These are phyloP conservation scores for Pleurotus pulmonarius DNA, from an alignment of 768 basidiomycete species.

Conservation along the genomic window DNA sequence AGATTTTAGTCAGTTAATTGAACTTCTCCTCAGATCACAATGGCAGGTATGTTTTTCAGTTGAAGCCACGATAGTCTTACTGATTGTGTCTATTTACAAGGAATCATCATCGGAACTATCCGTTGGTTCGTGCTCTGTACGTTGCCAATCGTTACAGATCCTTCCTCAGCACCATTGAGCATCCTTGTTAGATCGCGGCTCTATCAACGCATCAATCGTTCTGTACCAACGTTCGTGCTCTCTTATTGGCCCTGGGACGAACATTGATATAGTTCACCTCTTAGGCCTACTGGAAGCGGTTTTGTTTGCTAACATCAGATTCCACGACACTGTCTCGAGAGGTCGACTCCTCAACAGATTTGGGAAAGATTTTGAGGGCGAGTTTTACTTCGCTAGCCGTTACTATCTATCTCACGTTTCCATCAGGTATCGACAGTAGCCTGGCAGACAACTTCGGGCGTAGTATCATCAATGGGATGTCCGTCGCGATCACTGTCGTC, in stretches of 20 bases:
- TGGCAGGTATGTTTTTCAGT: conserved; percentile 27
- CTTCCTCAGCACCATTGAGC: conserved; percentile 4
- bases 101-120: conserved; percentile 48
- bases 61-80: not conserved
- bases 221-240: conserved; percentile 60
- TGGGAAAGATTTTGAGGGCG: conserved; percentile 87
- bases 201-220: conserved; percentile 75
- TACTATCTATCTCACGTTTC: conserved; percentile 13
- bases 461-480: conserved; percentile 68
- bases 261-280: not conserved
- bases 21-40: conserved; percentile 22
- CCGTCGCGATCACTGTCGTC: conserved; percentile 64
- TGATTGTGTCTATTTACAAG: conserved; percentile 3
- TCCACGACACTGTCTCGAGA: conserved; percentile 86
- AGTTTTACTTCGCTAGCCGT: conserved; percentile 12
- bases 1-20: conserved; percentile 1
- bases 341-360: conserved; percentile 82
- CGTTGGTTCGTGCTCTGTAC: conserved; percentile 72
- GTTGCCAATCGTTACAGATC: conserved; percentile 15
- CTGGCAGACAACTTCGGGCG: conserved; percentile 85
- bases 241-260: not conserved
- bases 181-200: conserved; percentile 55
- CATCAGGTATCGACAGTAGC: conserved; percentile 71
- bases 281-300: conserved; percentile 69
- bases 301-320: conserved; percentile 84